Conservation (phyloP, 1,284 basidiomycete species). For the Ustilago nuda region DNA sequence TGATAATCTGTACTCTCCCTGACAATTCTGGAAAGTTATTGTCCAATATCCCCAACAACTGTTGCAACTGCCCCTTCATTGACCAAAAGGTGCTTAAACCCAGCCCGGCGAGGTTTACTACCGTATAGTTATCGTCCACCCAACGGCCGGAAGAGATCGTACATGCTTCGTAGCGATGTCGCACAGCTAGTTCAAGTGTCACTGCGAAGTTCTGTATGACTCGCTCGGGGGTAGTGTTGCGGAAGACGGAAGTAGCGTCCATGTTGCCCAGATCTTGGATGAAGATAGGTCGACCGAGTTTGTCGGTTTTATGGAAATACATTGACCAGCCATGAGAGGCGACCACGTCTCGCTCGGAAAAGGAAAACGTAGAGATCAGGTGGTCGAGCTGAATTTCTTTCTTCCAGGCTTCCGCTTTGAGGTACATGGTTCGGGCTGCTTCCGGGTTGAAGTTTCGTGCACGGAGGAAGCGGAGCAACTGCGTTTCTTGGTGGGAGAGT, state of each 20-base stretch:
- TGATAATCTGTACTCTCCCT: conserved; percentile 68
- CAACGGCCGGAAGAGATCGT: conserved; percentile 40
- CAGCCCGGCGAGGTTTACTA: conserved; percentile 62
- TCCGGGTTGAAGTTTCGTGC: conserved; percentile 60
- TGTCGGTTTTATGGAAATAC: conserved; percentile 68
- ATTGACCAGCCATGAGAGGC: conserved; percentile 65
- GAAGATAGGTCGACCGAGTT: conserved; percentile 64
- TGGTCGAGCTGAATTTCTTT: conserved; percentile 54
- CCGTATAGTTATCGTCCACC: conserved; percentile 68
- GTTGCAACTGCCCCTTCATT: conserved; percentile 64
- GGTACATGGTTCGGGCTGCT: conserved; percentile 59
- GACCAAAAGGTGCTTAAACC: conserved; percentile 65
- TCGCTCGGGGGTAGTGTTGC: conserved; percentile 57
- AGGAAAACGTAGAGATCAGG: conserved; percentile 52
- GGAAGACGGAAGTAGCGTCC: conserved; percentile 54
- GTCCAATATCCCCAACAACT: conserved; percentile 59
- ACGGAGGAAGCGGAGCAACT: conserved; percentile 63
- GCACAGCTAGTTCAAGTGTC: conserved; percentile 63
- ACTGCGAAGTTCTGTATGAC: conserved; percentile 66
- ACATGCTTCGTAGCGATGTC: conserved; percentile 60
- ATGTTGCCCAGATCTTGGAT: conserved; percentile 65
- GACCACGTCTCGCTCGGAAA: conserved; percentile 59
- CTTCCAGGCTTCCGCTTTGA: conserved; percentile 61
- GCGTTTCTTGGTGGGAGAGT: conserved; percentile 46
- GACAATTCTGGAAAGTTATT: conserved; percentile 66